Evolutionary conservation across 306 rosid species (phyloP).

Genomic region (Cicer yamashitae): DNA sequence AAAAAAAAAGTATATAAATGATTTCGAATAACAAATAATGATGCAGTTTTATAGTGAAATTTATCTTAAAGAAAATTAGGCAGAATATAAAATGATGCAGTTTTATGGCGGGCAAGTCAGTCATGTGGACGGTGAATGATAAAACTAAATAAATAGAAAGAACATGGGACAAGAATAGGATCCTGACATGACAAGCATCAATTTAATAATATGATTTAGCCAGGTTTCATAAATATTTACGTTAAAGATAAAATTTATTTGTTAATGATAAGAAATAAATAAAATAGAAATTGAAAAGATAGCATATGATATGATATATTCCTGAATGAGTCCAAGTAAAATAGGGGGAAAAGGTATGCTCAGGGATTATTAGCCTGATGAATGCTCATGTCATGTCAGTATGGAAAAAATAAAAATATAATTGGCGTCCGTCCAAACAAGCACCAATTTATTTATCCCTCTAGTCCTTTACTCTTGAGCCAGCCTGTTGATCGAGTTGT

Average conservation of each 20-base stretch:
- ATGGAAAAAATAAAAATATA: not conserved
- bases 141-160: not conserved
- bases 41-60: too few relatives aligned
- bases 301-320: not conserved
- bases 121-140: not conserved
- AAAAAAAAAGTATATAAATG: too few relatives aligned
- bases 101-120: not conserved
- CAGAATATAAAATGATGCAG: too few relatives aligned
- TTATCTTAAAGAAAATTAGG: too few relatives aligned
- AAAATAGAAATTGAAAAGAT: too few relatives aligned
- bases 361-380: conserved; percentile 27
- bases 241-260: too few relatives aligned
- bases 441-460: not conserved
- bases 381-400: conserved; percentile 16
- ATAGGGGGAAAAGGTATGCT: not conserved
- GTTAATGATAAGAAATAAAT: too few relatives aligned
- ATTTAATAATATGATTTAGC: not conserved
- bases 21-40: too few relatives aligned
- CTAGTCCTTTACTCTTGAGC: not conserved
- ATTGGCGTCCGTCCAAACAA: not conserved
- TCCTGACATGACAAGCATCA: not conserved
- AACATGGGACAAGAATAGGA: conserved; percentile 26
- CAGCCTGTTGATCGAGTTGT: conserved; percentile 5
- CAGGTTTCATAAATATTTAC: too few relatives aligned
- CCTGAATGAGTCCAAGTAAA: conserved; percentile 19